Evolutionary conservation across 2,329 filamentous ascomycete species (phyloP).

Genomic region (Aspergillus brasiliensis): DNA sequence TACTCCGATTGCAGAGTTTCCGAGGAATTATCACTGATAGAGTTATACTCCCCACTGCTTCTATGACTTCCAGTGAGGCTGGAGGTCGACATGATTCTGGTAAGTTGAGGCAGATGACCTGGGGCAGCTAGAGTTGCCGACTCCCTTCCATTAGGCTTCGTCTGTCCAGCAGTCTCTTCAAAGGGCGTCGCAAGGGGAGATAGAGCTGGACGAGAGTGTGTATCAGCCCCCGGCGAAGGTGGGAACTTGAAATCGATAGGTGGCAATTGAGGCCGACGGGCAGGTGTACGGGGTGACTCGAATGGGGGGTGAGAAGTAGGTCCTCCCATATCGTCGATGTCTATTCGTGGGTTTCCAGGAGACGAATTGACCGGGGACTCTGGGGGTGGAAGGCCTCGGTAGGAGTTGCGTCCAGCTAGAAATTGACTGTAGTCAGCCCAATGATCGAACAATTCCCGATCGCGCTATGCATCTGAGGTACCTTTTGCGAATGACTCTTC

Average conservation of each 20-base stretch:
- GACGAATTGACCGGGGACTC: constrained; percentile 35
- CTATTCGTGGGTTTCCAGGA: constrained; percentile 34
- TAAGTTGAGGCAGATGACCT: constrained; percentile 49
- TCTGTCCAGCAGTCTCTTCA: constrained; percentile 22
- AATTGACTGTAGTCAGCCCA: constrained; percentile 12
- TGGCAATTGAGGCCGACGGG: constrained; percentile 38
- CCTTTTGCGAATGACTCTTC: constrained; percentile 44
- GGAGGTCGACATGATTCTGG: constrained; percentile 71
- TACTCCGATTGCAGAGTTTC: constrained; percentile 94
- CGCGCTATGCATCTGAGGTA: constrained; percentile 20
- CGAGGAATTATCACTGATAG: constrained; percentile 89
- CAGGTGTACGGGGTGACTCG: constrained; percentile 46
- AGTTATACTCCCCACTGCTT: constrained; percentile 94
- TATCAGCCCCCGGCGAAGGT: constrained; percentile 39
- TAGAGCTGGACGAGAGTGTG: constrained; percentile 27
- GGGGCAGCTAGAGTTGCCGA: constrained; percentile 28
- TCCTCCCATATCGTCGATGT: constrained; percentile 33
- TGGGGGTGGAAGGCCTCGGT: constrained; percentile 33
- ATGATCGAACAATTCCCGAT: background rate
- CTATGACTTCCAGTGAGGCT: constrained; percentile 78
- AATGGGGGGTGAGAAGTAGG: constrained; percentile 38
- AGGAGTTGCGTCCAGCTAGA: constrained; percentile 36
- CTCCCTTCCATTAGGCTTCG: constrained; percentile 28
- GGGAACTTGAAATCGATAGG: constrained; percentile 61
- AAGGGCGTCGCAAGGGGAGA: constrained; percentile 33